Conservation (phyloP, 1,284 basidiomycete species). For the Austroboletus olivaceoglutinosus region DNA sequence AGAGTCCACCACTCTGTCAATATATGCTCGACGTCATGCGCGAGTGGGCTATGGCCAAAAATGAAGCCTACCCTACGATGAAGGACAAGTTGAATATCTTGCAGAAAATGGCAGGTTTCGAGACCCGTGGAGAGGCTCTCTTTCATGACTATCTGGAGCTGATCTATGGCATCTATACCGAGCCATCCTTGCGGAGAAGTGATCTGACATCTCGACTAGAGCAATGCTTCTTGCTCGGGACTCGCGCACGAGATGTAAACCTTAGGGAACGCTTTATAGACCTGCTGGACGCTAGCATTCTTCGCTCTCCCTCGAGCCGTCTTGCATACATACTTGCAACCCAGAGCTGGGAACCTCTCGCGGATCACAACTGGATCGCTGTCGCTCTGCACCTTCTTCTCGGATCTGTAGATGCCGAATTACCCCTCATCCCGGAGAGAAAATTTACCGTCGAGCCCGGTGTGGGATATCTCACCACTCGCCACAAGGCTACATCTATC, state of each 20-base stretch:
- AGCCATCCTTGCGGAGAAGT: constrained; percentile 81
- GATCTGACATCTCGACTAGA: constrained; percentile 95
- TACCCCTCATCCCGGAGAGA: constrained; percentile 38
- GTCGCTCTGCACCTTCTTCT: constrained; percentile 89
- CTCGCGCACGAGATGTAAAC: constrained; percentile 76
- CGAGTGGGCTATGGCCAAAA: constrained; percentile 85
- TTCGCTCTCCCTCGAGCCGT: constrained; percentile 78
- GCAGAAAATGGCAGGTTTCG: constrained; percentile 89
- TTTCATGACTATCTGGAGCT: constrained; percentile 87
- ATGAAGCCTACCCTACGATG: constrained; percentile 85
- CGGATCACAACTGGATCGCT: constrained; percentile 95
- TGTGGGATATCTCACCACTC: constrained; percentile 39
- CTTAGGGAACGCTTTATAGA: constrained; percentile 90
- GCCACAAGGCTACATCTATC: constrained; percentile 57
- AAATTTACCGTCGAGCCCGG: constrained; percentile 32
- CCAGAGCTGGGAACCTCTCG: constrained; percentile 94
- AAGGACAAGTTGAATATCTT: constrained; percentile 94
- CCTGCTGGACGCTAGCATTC: constrained; percentile 87
- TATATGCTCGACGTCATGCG: constrained; percentile 87
- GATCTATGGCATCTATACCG: constrained; percentile 93
- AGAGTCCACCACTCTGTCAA: constrained; percentile 75
- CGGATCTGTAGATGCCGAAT: constrained; percentile 75
- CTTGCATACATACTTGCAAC: constrained; percentile 91
- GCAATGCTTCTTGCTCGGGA: constrained; percentile 91
- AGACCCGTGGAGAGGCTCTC: constrained; percentile 72